Base-by-base conservation (phyloP, 1,139 yeast genomes). In the Lodderomyces margitis region DNA sequence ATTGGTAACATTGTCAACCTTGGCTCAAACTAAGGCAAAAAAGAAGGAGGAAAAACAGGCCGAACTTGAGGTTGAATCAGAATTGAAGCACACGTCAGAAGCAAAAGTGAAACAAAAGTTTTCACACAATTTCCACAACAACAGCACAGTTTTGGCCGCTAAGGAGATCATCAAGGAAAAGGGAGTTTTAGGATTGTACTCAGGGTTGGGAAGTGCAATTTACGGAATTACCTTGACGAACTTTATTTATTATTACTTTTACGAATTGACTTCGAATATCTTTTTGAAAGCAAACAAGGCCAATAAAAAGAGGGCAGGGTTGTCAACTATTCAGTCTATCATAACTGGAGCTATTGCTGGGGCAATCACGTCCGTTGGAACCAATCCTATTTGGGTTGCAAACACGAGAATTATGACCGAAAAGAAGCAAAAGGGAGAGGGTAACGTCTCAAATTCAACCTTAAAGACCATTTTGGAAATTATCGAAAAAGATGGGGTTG, bases 301-400 rank as follows among this genome's bases (percentile, higher is more conserved):
- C 15, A 45, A 46, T 41, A 53, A 42, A 30, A 54, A 57, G 24
- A 58, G 55, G 43, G 55, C 61, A 39, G 81, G 81, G 1, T 64
- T 83, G 40, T 64, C 82, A 12, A 81, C 96, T 1, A 45, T 75
- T 10, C 95, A 89, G 61, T 80, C 91, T 43, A 84, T 89, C 54
- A 48, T 77, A 4, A 83, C 91, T 3, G 96, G 96, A 14, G 85
- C 94, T 1, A 70, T 87, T 53, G 95, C 97, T 2, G 97, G 98
- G 0, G 78, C 91, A 7, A 78, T 89, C 34, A 88, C 97, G 2
- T 87, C 91, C 45, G 70, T 87, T 17, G 76, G 85, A 14, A 83
- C 96, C n/a, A 91, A 91, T 63, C 98, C 98, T 27, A 82, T 89
- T 53, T 89, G 98, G 98, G 95, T 88, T 30, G 94, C 92, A 42